Base-by-base conservation (phyloP, 148 eudicot species). In the Cornus kousa region DNA sequence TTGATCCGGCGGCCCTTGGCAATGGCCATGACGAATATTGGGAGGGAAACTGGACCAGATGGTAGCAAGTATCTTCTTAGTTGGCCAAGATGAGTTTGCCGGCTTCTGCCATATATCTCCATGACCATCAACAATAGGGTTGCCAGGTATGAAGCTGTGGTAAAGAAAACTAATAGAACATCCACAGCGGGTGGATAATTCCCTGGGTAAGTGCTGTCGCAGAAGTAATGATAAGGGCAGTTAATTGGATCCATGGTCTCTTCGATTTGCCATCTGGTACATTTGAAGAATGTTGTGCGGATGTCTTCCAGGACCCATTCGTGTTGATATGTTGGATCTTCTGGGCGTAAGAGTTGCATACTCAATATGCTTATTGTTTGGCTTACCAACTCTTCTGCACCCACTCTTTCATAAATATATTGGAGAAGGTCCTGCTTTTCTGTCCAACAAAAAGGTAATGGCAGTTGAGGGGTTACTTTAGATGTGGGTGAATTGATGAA, bases 221-320 rank as follows among this genome's bases (percentile, higher is more conserved):
- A 89, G 78, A 83, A 87, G 88, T 89, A 89, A 68, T 89, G 92
- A 83, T 87, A 85, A 66, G 90, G 90, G 76, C 92, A 89, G 77
- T 74, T 83, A 60, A 80, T 68, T 2, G 92, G 90, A 82, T 89
- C 92, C n/a, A 89, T 67, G 5, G 92, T 89, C 72, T 89, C 88
- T 77, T 89, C 92, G 4, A 87, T 55, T 76, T 89, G 92, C 92
- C 90, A 89, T 78, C 81, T 89, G 28, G 87, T 82, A 68, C 92
- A 89, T 70, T 89, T 87, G 83, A 85, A 83, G 84, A 89, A 89
- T 5, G 81, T 65, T 4, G 81, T 82, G 62, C 79, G 82, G 73
- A 87, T 64, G 28, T 80, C 85, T 39, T 75, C 77, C 57, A 77
- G 74, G 68, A 40, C 33, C 77, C 50, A 39, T 19, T 70, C 24